Evolutionary conservation across 176 grass and related monocot genomes (phyloP).

Genomic region (Ampelocalamus luodianensis): DNA sequence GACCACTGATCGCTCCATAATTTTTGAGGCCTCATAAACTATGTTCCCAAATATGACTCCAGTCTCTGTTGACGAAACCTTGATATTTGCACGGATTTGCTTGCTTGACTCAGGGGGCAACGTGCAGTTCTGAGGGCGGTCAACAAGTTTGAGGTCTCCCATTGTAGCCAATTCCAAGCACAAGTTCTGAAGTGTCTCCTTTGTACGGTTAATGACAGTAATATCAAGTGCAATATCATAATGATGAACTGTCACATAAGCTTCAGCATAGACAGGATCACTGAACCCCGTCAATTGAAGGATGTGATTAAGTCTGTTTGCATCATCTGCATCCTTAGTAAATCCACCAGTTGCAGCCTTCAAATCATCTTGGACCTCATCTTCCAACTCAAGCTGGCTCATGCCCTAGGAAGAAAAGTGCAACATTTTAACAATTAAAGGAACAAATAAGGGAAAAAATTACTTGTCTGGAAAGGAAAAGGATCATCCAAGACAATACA

Average conservation of each 20-base stretch:
- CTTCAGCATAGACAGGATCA: slow-evolving; percentile 71
- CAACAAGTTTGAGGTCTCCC: slow-evolving; percentile 71
- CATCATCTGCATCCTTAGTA: slow-evolving; percentile 57
- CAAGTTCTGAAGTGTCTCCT: slow-evolving; percentile 69
- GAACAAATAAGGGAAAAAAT: neutral
- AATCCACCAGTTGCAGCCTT: slow-evolving; percentile 70
- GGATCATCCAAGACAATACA: neutral
- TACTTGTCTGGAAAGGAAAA: slow-evolving; percentile 16
- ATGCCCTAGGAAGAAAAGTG: slow-evolving; percentile 57
- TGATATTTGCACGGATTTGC: slow-evolving; percentile 69
- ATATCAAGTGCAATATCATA: slow-evolving; percentile 73
- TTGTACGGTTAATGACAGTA: slow-evolving; percentile 71
- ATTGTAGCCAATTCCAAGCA: slow-evolving; percentile 71
- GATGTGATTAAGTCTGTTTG: slow-evolving; percentile 56
- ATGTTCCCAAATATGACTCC: slow-evolving; percentile 75
- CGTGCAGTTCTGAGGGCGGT: slow-evolving; percentile 68
- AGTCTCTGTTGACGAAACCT: slow-evolving; percentile 69
- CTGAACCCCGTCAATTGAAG: slow-evolving; percentile 70
- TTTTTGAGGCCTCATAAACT: slow-evolving; percentile 71
- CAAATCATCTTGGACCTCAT: slow-evolving; percentile 67
- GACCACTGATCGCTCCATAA: slow-evolving; percentile 63
- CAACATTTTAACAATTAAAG: slow-evolving; percentile 22
- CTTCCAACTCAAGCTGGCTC: slow-evolving; percentile 71
- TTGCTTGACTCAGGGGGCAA: slow-evolving; percentile 64
- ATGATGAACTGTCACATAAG: slow-evolving; percentile 69